Base-by-base conservation (phyloP, 148 eudicot species). In the Pouteria glomerata region DNA sequence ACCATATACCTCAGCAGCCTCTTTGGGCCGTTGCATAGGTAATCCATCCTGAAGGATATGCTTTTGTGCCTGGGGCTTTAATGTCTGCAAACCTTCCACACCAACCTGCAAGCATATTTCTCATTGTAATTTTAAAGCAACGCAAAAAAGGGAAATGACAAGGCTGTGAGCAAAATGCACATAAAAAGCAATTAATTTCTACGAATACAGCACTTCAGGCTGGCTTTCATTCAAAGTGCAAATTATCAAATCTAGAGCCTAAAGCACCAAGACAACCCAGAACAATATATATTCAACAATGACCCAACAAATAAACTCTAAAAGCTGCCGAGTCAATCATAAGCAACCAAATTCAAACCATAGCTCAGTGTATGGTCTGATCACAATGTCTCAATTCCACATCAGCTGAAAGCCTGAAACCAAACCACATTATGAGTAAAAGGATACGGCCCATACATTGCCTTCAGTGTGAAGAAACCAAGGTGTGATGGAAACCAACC, bases 31-130 rank as follows among this genome's bases (percentile, higher is more conserved):
- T 19, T 77, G 80, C 74, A 57, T 69, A 57, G 78, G 77, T 47
- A 47, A 75, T 48, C 85, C 85, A 70, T 77, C 70, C 61, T 74
- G 72, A 59, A 58, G 41, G 79, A 66, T 76, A 62, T 27, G 59
- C 57, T 81, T 81, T 41, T 66, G 85, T n/a, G 79, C 73, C 65
- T 72, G 88, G 63, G 99, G 99, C 78, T 95, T 95, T 73, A 90
- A 78, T 35, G 82, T 87, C 83, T 90, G 84, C 83, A 95, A 70
- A 66, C 97, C 97, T 82, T 84, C 92, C 66, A 91, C 84, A 63
- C 94, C 86, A 69, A 95, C 84, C 97, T 95, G 89, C 77, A 79
- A 65, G 47, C 14, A 65, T 45, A 44, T 0, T 65, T 44, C 63
- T 24, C 33, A 47, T n/a, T 18, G 27, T 65, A 21, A 56, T 50